Percentiles rank a stretch among this genome's conserved stretches.
phyloP scores from a whole-genome alignment of 2,329 filamentous ascomycete genomes.

The Nigrograna mackinnonii region DNA sequence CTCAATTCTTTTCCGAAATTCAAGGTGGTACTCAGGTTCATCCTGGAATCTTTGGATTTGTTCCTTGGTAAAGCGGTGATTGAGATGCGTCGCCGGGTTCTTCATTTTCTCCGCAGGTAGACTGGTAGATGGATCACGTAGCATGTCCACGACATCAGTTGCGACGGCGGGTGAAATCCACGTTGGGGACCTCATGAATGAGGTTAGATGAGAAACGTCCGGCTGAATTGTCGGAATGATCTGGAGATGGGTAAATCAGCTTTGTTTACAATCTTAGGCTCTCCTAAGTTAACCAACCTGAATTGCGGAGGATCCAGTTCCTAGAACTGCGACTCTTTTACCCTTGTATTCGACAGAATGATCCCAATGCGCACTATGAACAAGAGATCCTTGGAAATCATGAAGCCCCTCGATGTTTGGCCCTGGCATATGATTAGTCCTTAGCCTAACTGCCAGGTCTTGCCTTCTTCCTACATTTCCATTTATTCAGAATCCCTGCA shows the following conservation, averaged over 20 bases:
- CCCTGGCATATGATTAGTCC: constrained; percentile 34
- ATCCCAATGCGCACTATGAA: constrained; percentile 38
- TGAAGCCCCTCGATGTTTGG: constrained; percentile 35
- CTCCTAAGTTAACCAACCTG: too few species aligned
- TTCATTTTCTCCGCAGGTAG: constrained; percentile 34
- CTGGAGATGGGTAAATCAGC: too few species aligned
- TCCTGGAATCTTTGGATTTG: constrained; percentile 35
- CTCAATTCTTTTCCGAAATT: constrained; percentile 34
- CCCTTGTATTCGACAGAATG: constrained; percentile 21
- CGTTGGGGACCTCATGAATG: constrained; percentile 38
- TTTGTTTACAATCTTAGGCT: constrained; percentile 46
- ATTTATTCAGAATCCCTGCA: constrained; percentile 35
- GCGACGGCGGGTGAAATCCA: constrained; percentile 43
- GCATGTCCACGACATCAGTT: too few species aligned
- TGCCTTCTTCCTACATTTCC: too few species aligned
- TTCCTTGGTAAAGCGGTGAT: too few species aligned
- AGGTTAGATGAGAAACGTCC: constrained; percentile 28
- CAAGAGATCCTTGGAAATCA: constrained; percentile 35
- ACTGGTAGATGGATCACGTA: constrained; percentile 38
- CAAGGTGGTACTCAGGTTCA: constrained; percentile 33
- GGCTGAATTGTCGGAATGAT: constrained; percentile 45
- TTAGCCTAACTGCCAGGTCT: too few species aligned
- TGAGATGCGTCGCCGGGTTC: constrained; percentile 26
- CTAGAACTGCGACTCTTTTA: constrained; percentile 39
- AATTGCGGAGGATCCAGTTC: constrained; percentile 43